Evolutionary conservation across 2,329 filamentous ascomycete genomes (phyloP), one percentile per base, ranked within the genome.

Genomic region (Sporothrix curviconia): DNA sequence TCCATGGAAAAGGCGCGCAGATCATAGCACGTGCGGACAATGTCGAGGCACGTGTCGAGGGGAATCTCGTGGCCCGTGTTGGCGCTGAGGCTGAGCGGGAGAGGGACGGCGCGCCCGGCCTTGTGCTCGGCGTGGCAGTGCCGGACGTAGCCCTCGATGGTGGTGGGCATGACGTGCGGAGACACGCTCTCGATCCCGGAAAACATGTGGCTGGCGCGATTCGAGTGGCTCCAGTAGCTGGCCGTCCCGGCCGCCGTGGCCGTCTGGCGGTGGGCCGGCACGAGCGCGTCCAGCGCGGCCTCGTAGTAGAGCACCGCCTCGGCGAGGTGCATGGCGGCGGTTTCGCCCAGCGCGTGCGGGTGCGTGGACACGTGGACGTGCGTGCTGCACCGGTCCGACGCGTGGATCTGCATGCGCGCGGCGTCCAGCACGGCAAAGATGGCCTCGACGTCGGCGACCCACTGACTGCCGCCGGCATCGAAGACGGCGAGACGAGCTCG

Each of bases 151-250:
- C 64, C 65, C 5, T 14, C 44, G 40, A 71, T 69, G 1, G 69
- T 36, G 25, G 63, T 42, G 1, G 51, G 56, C 15, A 70, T 62
- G 43, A 67, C 71, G 15, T 65, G 43, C 28, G 9, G 69, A 60
- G 3, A 14, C 14, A 3, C 61, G 49, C n/a, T n/a, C n/a, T n/a
- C n/a, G n/a, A n/a, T n/a, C 4, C 24, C 52, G n/a, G 50, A 39
- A 2, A 74, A 58, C 0, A 63, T 53, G 5, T 66, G 60, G 57
- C 62, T 70, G 12, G 53, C 51, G 6, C 69, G 67, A 63, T 70
- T 72, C 32, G 68, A 70, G 50, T 70, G 68, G 59, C 69, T 69
- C 71, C 71, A 73, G 63, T 72, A 70, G n/a, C 19, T 32, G 28
- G 17, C 46, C 30, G 15, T 7, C 11, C 30, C 40, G 11, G 19